phyloP scores from a whole-genome alignment of 2,329 filamentous ascomycete genomes.

The Pseudopithomyces maydicus region DNA sequence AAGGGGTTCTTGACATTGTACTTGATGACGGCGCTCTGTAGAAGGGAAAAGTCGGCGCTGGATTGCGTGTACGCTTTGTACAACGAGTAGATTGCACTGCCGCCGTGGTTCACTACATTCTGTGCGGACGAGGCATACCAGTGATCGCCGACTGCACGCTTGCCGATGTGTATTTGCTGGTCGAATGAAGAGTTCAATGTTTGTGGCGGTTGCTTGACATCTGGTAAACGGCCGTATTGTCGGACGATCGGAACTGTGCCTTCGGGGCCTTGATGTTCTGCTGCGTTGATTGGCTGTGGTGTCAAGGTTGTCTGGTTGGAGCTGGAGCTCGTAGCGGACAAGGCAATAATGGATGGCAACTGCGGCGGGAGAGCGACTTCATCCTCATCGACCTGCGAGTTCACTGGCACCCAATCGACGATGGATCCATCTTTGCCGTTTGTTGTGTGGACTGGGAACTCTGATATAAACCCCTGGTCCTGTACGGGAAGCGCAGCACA shows the following conservation, averaged over 20 bases:
- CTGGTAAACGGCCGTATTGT: not conserved
- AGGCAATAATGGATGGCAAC: constrained; percentile 4
- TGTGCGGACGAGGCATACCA: constrained; percentile 21
- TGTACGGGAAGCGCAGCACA: constrained; percentile 3
- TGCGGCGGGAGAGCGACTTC: constrained; percentile 15
- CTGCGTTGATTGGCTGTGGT: constrained; percentile 7
- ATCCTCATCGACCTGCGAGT: constrained; percentile 13
- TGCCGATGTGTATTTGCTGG: constrained; percentile 3
- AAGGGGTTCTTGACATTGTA: constrained; percentile 17
- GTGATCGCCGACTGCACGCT: constrained; percentile 16
- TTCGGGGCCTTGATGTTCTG: constrained; percentile 10
- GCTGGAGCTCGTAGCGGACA: not conserved
- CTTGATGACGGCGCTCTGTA: constrained; percentile 17
- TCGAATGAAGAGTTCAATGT: constrained; percentile 5
- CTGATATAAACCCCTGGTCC: constrained; percentile 6
- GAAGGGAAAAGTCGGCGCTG: constrained; percentile 14
- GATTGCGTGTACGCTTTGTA: constrained; percentile 20
- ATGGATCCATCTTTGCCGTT: constrained; percentile 10
- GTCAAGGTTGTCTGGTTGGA: constrained; percentile 8
- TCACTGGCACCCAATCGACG: constrained; percentile 15
- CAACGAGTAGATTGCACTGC: constrained; percentile 15
- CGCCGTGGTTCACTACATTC: constrained; percentile 15
- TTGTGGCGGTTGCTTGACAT: constrained; percentile 1
- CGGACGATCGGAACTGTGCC: constrained; percentile 16
- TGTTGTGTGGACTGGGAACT: constrained; percentile 10